Evolutionary conservation across 257 asterid genomes (phyloP), one percentile per base, ranked within the genome.

Genomic region (Ocimum tenuiflorum): DNA sequence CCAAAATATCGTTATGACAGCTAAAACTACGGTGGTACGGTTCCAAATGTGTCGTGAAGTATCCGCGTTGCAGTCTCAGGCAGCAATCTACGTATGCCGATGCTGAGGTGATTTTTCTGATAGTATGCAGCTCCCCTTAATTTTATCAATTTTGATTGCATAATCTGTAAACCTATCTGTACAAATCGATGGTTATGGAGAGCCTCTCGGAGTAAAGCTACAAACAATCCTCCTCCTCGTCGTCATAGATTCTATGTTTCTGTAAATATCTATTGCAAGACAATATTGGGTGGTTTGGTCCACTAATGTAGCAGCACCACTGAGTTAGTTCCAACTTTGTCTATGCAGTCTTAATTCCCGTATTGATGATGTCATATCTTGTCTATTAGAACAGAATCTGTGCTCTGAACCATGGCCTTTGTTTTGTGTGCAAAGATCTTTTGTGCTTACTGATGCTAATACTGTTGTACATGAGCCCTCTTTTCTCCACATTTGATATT

Each of bases 41-140:
- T 52, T 94, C 97, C 10, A 86, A 90, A 56, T 85, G 72, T 56
- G 96, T 92, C 41, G 88, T 92, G 1, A 92, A 92, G 84, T 92
- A 92, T 79, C 99, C 99, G 0, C 86, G 99, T 0, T 92, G 99
- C 80, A 92, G 99, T 85, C 91, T 92, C 45, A 71, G 82, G 75
- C 84, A 80, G 61, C 99, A 89, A 23, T 86, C 91, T 38, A 92
- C 99, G 60, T 92, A 92, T 75, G 94, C 99, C 7, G 99, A 92
- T 77, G 97, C 99, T 65, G 84, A 86, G 96, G 99, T 92, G 79
- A 83, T 75, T 73, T 79, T 70, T 43, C 49, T 35, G n/a, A 65
- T n/a, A n/a, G 29, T 63, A 22, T 52, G 47, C 20, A n/a, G 50
- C 20, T 19, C 43, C 38, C 41, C 12, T n/a, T n/a, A n/a, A 7